Conservation (phyloP, 176 grass and related monocot species). For the Raddia guianensis region DNA sequence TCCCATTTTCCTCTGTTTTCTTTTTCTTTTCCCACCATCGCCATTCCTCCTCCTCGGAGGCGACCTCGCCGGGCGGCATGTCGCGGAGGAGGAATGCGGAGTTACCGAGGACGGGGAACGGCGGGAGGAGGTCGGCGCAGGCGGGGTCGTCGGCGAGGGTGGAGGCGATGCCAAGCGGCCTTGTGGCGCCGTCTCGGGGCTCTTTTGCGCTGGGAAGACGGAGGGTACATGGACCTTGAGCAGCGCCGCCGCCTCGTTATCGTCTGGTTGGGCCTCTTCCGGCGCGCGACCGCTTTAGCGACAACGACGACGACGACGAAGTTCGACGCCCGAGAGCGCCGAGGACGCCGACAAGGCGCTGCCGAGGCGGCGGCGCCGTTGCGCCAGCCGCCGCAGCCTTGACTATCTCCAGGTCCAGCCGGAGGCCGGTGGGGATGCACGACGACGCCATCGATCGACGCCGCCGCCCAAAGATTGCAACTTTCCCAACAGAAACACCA, state of each 20-base stretch:
- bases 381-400: slow-evolving; percentile 39
- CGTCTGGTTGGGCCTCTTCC: slow-evolving; percentile 86
- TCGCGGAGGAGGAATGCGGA: slow-evolving; percentile 73
- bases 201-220: slow-evolving; percentile 58
- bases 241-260: slow-evolving; percentile 90
- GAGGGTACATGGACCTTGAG: slow-evolving; percentile 79
- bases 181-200: slow-evolving; percentile 7
- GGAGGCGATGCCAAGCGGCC: slow-evolving; percentile 52
- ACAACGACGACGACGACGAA: slow-evolving; percentile 68
- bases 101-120: slow-evolving; percentile 68
- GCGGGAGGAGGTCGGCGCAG: slow-evolving; percentile 73
- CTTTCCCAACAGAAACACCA: neutral
- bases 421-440: slow-evolving; percentile 61
- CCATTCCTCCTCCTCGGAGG: too few relatives aligned
- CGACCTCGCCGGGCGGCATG: too few relatives aligned
- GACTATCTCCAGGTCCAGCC: slow-evolving; percentile 86
- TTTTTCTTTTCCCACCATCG: too few relatives aligned
- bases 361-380: too few relatives aligned
- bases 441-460: slow-evolving; percentile 62
- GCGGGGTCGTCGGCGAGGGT: slow-evolving; percentile 49
- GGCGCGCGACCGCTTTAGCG: slow-evolving; percentile 73
- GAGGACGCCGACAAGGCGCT: too few relatives aligned
- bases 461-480: slow-evolving; percentile 16
- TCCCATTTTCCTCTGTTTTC: too few relatives aligned
- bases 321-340: slow-evolving; percentile 53